These are phyloP conservation scores for Eimeria sp. DNA, from an alignment of 169 alveolate genomes.

Conservation along the genomic window DNA sequence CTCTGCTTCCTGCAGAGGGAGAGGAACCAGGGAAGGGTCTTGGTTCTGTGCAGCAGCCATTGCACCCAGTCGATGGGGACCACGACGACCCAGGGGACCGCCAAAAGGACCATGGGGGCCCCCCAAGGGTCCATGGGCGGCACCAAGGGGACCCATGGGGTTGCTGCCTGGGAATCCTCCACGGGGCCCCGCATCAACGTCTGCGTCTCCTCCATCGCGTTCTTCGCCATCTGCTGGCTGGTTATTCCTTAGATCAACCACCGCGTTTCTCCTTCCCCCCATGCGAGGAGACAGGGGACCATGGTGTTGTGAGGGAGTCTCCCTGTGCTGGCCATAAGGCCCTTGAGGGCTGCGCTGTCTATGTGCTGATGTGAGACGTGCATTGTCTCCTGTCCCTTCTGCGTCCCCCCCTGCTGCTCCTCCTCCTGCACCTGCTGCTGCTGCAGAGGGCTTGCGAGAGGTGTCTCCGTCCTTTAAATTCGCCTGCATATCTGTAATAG, in stretches of 20 bases:
- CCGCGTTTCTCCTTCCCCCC: not conserved
- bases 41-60: too few relatives aligned
- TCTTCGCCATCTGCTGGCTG: not conserved
- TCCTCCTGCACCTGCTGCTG: not conserved
- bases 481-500: slow-evolving; percentile 74
- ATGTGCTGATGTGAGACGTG: not conserved
- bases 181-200: not conserved
- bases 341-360: not conserved
- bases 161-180: too few relatives aligned
- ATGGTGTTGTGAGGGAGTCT: not conserved
- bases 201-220: not conserved
- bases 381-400: not conserved
- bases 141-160: too few relatives aligned
- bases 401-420: not conserved
- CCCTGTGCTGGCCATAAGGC: too few relatives aligned
- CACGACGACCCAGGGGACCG: too few relatives aligned
- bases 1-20: slow-evolving; percentile 13
- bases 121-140: too few relatives aligned
- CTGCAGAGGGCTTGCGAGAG: not conserved
- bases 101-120: too few relatives aligned
- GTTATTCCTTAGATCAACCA: too few relatives aligned
- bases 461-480: not conserved
- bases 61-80: too few relatives aligned
- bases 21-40: not conserved
- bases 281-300: slow-evolving; percentile 7